Evolutionary conservation across 768 basidiomycete genomes (phyloP).

Genomic region (Suillus paluster): DNA sequence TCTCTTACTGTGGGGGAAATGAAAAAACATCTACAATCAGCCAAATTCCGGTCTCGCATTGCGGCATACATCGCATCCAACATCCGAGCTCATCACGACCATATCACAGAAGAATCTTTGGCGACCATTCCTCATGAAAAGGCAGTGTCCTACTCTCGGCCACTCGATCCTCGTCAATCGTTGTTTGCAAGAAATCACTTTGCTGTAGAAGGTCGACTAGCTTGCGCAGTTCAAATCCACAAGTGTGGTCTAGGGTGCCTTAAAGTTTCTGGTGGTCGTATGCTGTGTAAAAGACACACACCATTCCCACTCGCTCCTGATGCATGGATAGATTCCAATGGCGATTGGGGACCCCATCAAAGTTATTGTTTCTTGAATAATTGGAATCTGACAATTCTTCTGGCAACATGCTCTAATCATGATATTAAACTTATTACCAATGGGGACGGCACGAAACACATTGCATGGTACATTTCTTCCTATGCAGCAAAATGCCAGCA

Average conservation of each 20-base stretch:
- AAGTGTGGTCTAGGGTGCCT: neutral
- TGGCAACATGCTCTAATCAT: slow-evolving; percentile 34
- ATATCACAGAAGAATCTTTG: neutral
- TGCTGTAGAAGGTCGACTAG: no score
- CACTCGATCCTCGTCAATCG: no score
- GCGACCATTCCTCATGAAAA: neutral
- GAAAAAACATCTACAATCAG: no score
- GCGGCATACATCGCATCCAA: neutral
- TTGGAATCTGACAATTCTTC: neutral
- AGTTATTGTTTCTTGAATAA: neutral
- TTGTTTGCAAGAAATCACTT: no score
- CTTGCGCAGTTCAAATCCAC: neutral
- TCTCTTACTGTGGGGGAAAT: neutral
- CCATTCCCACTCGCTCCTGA: neutral
- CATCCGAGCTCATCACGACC: neutral
- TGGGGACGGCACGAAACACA: slow-evolving; percentile 35
- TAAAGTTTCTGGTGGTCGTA: neutral
- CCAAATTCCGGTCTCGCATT: no score
- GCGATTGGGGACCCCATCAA: neutral
- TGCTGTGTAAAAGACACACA: neutral
- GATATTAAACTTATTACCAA: slow-evolving; percentile 46
- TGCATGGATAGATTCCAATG: neutral
- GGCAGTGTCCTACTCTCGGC: neutral
- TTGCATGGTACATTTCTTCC: slow-evolving; percentile 37
- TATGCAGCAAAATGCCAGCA: slow-evolving; percentile 42